A percentile compares a stretch with the other conserved stretches of the same genome.
Conservation (phyloP, 2,329 filamentous ascomycete species). For the Aurifilum marmelostoma region DNA sequence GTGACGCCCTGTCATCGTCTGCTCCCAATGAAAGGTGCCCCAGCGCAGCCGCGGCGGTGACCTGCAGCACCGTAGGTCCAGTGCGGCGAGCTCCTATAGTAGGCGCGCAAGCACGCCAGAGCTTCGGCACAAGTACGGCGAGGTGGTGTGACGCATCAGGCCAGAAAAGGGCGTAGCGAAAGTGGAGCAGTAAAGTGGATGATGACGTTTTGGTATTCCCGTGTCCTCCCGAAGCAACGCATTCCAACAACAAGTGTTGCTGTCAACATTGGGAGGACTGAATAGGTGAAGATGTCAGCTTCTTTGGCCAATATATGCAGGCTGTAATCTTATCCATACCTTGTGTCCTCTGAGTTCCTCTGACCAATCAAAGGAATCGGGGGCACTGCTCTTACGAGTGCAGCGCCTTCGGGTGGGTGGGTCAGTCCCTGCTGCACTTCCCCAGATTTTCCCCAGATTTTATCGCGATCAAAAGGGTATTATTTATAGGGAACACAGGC, state of each 20-base stretch:
- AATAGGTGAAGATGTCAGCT: background rate
- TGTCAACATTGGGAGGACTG: background rate
- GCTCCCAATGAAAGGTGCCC: background rate
- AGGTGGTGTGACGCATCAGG: conserved; percentile 26
- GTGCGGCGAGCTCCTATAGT: background rate
- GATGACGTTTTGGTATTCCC: conserved; percentile 20
- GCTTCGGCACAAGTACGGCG: background rate
- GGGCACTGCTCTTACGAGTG: background rate
- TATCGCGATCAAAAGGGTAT: background rate
- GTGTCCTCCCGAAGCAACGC: conserved; percentile 9
- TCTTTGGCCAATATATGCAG: background rate
- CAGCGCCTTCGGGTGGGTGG: conserved; percentile 10
- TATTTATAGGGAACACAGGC: background rate
- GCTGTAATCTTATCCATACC: background rate
- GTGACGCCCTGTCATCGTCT: conserved; percentile 5
- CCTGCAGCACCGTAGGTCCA: background rate
- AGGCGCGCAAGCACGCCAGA: background rate
- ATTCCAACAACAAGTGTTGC: background rate
- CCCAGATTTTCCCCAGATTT: conserved; percentile 29
- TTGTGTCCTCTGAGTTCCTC: background rate
- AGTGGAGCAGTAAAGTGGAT: conserved; percentile 24
- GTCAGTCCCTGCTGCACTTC: conserved; percentile 20
- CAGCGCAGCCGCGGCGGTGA: background rate
- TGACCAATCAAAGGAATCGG: background rate
- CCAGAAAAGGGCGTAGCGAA: conserved; percentile 24